Percentiles rank a stretch among this genome's conserved stretches.
phyloP scores from a whole-genome alignment of 495 filamentous ascomycete species.

The Geoglossum glabrum region DNA sequence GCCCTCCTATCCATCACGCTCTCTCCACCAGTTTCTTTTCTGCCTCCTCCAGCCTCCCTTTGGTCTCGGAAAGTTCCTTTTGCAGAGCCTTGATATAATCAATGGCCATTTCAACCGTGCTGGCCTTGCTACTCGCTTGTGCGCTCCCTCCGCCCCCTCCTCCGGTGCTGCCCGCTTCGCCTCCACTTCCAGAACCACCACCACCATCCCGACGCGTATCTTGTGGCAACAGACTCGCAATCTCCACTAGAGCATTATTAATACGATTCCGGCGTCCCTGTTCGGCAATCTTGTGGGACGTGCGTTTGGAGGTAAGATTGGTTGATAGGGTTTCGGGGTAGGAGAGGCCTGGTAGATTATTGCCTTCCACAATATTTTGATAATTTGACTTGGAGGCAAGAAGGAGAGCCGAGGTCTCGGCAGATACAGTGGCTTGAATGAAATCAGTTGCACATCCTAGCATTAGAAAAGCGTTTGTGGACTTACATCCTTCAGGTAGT shows the following conservation, averaged over 20 bases:
- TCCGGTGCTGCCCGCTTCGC: constrained; percentile 19
- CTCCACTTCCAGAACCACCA: constrained; percentile 14
- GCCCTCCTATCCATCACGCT: neutral
- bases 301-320: constrained; percentile 87
- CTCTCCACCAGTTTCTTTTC: constrained; percentile 32
- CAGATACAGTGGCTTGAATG: constrained; percentile 16
- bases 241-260: constrained; percentile 82
- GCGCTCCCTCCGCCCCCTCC: constrained; percentile 9
- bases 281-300: constrained; percentile 93
- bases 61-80: constrained; percentile 47
- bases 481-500: constrained; percentile 54
- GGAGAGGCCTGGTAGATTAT: constrained; percentile 66
- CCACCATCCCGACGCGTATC: constrained; percentile 1
- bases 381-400: constrained; percentile 93
- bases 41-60: constrained; percentile 39
- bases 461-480: constrained; percentile 1
- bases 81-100: constrained; percentile 82
- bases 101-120: constrained; percentile 87
- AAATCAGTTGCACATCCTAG: constrained; percentile 6
- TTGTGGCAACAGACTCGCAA: constrained; percentile 59
- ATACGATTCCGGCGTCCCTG: constrained; percentile 90
- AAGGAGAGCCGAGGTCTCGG: constrained; percentile 62
- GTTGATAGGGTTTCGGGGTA: constrained; percentile 83
- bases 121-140: constrained; percentile 70
- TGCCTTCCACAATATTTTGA: constrained; percentile 91